Base-by-base conservation (phyloP, 2,329 filamentous ascomycete genomes). In the Fusarium fujikuroi region DNA sequence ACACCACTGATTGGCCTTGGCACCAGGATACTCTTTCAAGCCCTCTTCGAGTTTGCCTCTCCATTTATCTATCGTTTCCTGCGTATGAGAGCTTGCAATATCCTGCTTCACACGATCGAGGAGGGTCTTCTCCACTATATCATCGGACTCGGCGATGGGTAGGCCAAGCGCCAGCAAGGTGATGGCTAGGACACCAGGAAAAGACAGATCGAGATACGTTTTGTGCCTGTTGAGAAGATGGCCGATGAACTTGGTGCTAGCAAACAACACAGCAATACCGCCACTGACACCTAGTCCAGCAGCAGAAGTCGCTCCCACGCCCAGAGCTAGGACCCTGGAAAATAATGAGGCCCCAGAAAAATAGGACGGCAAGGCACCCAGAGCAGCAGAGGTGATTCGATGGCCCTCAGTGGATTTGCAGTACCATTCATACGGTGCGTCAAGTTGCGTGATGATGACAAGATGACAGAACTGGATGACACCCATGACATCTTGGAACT, bases 391-490 rank as follows among this genome's bases (percentile, higher is more conserved):
- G 0, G 14, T n/a, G 4, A 47, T 28, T 2, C 21, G 21, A 3
- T 39, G 42, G 1, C 60, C 43, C 21, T 65, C 49, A 0, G 49
- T 65, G 3, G 37, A 66, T 2, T 11, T 64, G 21, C 63, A 65
- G 15, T 65, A 65, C 63, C 63, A 66, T 15, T 57, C 49, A 3
- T 65, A 58, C 1, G 60, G 60, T 1, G 63, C 63, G 10, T 65
- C 60, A 14, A 66, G 60, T 25, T 66, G 63, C 8, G 60, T 66
- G 7, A 65, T 57, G 1, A 66, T 66, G 0, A 66, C 19, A 6
- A 66, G 5, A 18, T 66, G 63, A 9, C 49, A 66, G 7, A 66
- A 19, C 3, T 65, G 63, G 2, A 65, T 47, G 16, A 36, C 40
- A 1, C 63, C 60, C 60, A 65, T 64, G 0, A 65, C 23, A 3